Percentiles rank a stretch among this genome's conserved stretches.
Conservation (phyloP, 164 flowering plant species). For the Aristolochia californica region DNA sequence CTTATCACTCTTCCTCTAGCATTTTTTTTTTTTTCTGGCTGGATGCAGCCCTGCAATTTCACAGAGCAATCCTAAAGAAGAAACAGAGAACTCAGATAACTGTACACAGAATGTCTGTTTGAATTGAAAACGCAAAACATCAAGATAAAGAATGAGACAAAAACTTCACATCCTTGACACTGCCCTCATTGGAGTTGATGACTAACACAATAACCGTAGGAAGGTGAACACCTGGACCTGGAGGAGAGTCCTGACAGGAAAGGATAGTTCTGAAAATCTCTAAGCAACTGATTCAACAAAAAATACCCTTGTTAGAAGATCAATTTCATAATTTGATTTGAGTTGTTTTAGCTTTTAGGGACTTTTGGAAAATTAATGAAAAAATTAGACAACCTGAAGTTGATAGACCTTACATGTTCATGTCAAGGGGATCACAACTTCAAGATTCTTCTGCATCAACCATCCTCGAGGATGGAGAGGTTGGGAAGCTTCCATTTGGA, state of each 20-base stretch:
- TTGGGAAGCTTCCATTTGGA: constrained; percentile 28
- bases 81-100: constrained; percentile 2
- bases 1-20: too few species aligned
- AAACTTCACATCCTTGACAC: constrained; percentile 3
- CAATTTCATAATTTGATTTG: too few species aligned
- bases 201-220: too few species aligned
- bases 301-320: too few species aligned
- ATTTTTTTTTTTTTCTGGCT: not conserved
- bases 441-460: constrained; percentile 36
- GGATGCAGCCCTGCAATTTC: not conserved
- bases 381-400: too few species aligned
- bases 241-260: too few species aligned
- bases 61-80: not conserved
- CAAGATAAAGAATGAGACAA: constrained; percentile 3
- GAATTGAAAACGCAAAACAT: constrained; percentile 2
- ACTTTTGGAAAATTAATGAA: too few species aligned
- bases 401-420: constrained; percentile 1
- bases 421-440: constrained; percentile 17
- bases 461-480: constrained; percentile 40
- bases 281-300: too few species aligned
- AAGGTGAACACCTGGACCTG: too few species aligned
- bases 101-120: constrained; percentile 12
- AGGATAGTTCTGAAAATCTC: too few species aligned
- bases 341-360: too few species aligned
- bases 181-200: not conserved